These are phyloP conservation scores for Xylariales sp. DNA, from an alignment of 2,329 filamentous ascomycete genomes.

Conservation along the genomic window DNA sequence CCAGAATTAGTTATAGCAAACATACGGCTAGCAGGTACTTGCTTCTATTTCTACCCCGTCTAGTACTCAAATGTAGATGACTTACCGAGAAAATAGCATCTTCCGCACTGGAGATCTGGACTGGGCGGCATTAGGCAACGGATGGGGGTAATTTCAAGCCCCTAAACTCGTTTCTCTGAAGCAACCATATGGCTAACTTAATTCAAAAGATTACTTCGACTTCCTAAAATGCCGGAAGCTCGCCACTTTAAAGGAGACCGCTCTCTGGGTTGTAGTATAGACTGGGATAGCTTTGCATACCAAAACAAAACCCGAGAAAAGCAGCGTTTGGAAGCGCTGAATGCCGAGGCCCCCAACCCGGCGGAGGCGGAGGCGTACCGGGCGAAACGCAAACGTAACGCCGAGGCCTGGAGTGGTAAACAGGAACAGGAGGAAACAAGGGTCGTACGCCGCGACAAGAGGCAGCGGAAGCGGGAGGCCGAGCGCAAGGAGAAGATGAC, in stretches of 20 bases:
- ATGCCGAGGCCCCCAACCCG: conserved; percentile 47
- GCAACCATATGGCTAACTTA: conserved; percentile 9
- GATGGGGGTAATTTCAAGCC: conserved; percentile 71
- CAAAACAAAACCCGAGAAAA: conserved; percentile 78
- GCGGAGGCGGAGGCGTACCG: conserved; percentile 54
- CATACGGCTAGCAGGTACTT: conserved; percentile 80
- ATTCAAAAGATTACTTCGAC: conserved; percentile 67
- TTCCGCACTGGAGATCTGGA: conserved; percentile 85
- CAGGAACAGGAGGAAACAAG: conserved; percentile 73
- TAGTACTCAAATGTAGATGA: background rate
- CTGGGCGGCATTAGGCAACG: conserved; percentile 82
- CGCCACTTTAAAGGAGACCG: conserved; percentile 78
- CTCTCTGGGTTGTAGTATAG: conserved; percentile 69
- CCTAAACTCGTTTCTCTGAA: background rate
- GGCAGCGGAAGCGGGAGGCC: conserved; percentile 71
- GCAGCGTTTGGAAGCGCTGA: conserved; percentile 67
- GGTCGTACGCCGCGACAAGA: conserved; percentile 71
- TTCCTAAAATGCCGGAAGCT: conserved; percentile 95
- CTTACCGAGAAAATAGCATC: conserved; percentile 60
- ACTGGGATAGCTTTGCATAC: conserved; percentile 77
- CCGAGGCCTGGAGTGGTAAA: conserved; percentile 80
- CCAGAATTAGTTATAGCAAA: conserved; percentile 75
- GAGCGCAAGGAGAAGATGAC: conserved; percentile 73
- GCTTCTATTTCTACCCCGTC: background rate
- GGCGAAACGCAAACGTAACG: conserved; percentile 67